Conservation (phyloP, 2,329 filamentous ascomycete species). For the Xylariomycetidae sp. region DNA sequence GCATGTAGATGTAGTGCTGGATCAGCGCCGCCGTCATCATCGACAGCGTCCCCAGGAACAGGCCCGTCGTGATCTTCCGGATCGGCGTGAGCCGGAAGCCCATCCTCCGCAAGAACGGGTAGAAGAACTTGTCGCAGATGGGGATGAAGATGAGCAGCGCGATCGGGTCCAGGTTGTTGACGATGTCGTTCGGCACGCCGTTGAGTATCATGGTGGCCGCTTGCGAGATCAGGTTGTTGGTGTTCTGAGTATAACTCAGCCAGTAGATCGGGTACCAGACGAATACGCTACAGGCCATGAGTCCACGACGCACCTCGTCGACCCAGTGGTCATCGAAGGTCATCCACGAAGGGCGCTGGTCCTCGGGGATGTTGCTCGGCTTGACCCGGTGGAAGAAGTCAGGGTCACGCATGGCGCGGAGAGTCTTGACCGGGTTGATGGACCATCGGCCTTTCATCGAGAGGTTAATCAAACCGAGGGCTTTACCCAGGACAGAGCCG, state of each 20-base stretch:
- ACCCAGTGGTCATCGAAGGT: conserved; percentile 81
- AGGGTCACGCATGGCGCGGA: conserved; percentile 32
- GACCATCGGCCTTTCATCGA: conserved; percentile 62
- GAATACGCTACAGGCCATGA: conserved; percentile 67
- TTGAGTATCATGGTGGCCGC: conserved; percentile 62
- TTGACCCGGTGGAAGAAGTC: conserved; percentile 65
- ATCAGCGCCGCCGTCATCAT: conserved; percentile 55
- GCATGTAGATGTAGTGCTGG: conserved; percentile 60
- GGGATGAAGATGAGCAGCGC: conserved; percentile 73
- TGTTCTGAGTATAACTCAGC: conserved; percentile 55
- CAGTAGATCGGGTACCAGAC: conserved; percentile 64
- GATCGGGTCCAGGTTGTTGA: conserved; percentile 72
- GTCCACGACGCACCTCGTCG: conserved; percentile 68
- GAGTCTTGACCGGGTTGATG: conserved; percentile 47
- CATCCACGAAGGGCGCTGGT: conserved; percentile 65
- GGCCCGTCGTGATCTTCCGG: conserved; percentile 69
- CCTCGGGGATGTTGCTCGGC: conserved; percentile 56
- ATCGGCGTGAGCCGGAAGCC: conserved; percentile 68
- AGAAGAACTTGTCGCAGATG: conserved; percentile 63
- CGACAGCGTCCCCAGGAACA: conserved; percentile 59
- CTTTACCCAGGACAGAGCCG: conserved; percentile 67
- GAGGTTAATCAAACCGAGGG: conserved; percentile 54
- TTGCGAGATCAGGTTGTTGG: conserved; percentile 58
- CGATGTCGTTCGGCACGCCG: conserved; percentile 72
- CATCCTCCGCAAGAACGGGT: conserved; percentile 60